phyloP scores from a whole-genome alignment of 2,329 filamentous ascomycete genomes.

The Zasmidium angulare region DNA sequence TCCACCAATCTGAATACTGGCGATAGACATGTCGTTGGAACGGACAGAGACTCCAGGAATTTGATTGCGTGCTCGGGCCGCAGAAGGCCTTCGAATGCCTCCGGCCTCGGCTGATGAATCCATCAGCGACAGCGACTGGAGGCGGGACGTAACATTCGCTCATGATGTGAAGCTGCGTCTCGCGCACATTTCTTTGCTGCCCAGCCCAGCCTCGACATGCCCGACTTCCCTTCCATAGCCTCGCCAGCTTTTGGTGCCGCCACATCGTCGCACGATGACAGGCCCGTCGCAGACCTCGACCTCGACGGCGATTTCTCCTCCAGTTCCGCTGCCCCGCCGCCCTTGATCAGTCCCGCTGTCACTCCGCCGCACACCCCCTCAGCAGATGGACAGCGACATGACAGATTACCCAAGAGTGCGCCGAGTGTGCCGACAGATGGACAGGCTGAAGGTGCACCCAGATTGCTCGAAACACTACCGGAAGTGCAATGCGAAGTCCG shows the following conservation, averaged over 20 bases:
- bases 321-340: slow-evolving; percentile 35
- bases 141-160: background rate
- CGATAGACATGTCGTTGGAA: background rate
- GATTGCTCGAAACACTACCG: slow-evolving; percentile 72
- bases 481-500: slow-evolving; percentile 91
- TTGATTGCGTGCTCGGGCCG: background rate
- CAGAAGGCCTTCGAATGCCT: background rate
- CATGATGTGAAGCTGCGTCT: background rate
- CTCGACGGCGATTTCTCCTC: slow-evolving; percentile 31
- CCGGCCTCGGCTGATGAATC: background rate
- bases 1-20: background rate
- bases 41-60: background rate
- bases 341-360: slow-evolving; percentile 49
- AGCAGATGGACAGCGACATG: slow-evolving; percentile 29
- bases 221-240: slow-evolving; percentile 54
- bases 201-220: slow-evolving; percentile 43
- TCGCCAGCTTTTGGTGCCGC: slow-evolving; percentile 46
- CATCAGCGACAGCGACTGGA: too few species aligned
- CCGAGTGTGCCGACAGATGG: slow-evolving; percentile 37
- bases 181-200: background rate
- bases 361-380: slow-evolving; percentile 36
- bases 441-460: slow-evolving; percentile 51
- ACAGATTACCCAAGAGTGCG: slow-evolving; percentile 43
- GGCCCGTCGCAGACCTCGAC: slow-evolving; percentile 39
- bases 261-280: slow-evolving; percentile 42